Base-by-base conservation (phyloP, 208 protist genomes). In the Wallacemonas sp. region DNA sequence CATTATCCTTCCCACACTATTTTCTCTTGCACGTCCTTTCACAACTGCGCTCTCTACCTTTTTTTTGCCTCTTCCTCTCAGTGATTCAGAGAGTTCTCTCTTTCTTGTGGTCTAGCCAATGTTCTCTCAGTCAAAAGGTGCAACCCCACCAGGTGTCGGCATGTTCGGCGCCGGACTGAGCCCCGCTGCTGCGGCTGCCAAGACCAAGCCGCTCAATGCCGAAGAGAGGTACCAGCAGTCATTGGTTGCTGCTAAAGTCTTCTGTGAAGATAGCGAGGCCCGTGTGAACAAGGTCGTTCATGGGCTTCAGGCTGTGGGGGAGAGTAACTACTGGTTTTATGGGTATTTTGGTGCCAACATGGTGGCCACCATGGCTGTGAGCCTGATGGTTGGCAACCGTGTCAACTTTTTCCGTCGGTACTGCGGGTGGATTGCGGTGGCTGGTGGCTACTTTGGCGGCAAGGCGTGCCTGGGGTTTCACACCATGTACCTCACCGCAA, bases 291-390 rank as follows among this genome's bases (percentile, higher is more conserved):
- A 81, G 53, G 62, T 73, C 39, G 79, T 84, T 67, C 81, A 94
- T 3, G 38, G 66, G 42, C 86, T 88, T 60, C 60, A 72, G 22
- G 79, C 75, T 9, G 80, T 96, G 17, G 80, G 81, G 3, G 77
- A 86, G 34, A 93, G 75, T 73, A 87, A 62, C 51, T 91, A 91
- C 72, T 94, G 85, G 85, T 83, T 79, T 27, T 96, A 96, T 61
- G 90, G 90, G 15, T 96, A 94, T 68, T 89, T 84, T 65, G 83
- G 80, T 26, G 74, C 68, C 12, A 83, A 75, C 38, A 91, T 86
- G 87, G 11, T 90, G 42, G 64, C 72, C 8, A 84, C 85, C 19
- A 87, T 93, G 84, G 85, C 76, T 0, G 67, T 26, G 11, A 90
- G 82, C 56, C 70, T 96, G 27, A 69, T 78, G 15, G 19, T 90